A percentile compares a stretch with the other conserved stretches of the same genome.
These are phyloP conservation scores for Amauroascus niger DNA, from an alignment of 2,329 filamentous ascomycete species.

Conservation along the genomic window DNA sequence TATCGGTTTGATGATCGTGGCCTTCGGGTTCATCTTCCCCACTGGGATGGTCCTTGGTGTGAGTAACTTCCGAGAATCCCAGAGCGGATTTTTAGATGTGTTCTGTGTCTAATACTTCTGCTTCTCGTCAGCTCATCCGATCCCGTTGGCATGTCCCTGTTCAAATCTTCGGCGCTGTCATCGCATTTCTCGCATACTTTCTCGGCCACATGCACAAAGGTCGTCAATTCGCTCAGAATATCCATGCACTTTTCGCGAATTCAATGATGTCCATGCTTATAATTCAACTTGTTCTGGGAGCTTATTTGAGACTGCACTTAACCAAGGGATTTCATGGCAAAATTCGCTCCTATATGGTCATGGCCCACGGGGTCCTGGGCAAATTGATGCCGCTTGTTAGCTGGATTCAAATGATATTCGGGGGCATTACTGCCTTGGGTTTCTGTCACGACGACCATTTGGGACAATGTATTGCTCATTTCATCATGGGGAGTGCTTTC, in stretches of 20 bases:
- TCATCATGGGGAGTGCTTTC: slow-evolving; percentile 97
- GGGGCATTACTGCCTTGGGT: slow-evolving; percentile 80
- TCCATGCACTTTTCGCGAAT: slow-evolving; percentile 72
- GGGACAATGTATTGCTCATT: slow-evolving; percentile 89
- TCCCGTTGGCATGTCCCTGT: slow-evolving; percentile 91
- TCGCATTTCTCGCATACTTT: slow-evolving; percentile 78
- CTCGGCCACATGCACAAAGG: slow-evolving; percentile 86
- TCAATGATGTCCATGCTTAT: slow-evolving; percentile 70
- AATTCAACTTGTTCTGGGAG: slow-evolving; percentile 65
- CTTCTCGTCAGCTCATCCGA: slow-evolving; percentile 58
- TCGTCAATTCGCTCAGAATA: slow-evolving; percentile 71
- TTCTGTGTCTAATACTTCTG: slow-evolving; percentile 6
- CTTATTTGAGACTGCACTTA: slow-evolving; percentile 83
- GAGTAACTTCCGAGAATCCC: slow-evolving; percentile 32
- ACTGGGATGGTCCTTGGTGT: slow-evolving; percentile 91
- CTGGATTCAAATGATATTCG: slow-evolving; percentile 94
- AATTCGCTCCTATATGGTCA: slow-evolving; percentile 62
- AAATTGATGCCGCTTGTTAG: slow-evolving; percentile 76
- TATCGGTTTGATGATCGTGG: slow-evolving; percentile 75
- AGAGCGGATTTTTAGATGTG: not conserved
- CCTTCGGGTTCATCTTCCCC: slow-evolving; percentile 88
- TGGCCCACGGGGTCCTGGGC: slow-evolving; percentile 69
- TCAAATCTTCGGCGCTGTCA: slow-evolving; percentile 62
- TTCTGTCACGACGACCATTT: slow-evolving; percentile 88
- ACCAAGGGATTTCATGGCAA: slow-evolving; percentile 72